Conservation (phyloP, 768 basidiomycete genomes). For the Pleurotus cornucopiae region DNA sequence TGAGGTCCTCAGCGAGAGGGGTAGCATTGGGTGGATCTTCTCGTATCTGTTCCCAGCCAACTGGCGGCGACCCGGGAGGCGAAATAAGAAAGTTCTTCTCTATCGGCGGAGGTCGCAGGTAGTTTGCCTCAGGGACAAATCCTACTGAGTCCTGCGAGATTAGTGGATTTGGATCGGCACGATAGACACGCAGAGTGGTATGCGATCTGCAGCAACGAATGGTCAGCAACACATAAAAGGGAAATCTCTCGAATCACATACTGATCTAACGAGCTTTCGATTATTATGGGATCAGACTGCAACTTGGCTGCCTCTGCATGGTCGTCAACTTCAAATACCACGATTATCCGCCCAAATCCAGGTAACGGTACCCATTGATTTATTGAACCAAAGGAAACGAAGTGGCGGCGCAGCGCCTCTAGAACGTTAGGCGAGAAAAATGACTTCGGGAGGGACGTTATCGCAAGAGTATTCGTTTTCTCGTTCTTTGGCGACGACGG, state of each 20-base stretch:
- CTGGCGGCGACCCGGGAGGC: slow-evolving; percentile 94
- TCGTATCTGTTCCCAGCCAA: slow-evolving; percentile 89
- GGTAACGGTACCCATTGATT: slow-evolving; percentile 87
- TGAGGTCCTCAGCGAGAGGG: slow-evolving; percentile 86
- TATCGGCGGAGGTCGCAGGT: slow-evolving; percentile 70
- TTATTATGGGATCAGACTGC: slow-evolving; percentile 58
- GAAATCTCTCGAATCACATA: slow-evolving; percentile 27
- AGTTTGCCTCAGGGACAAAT: slow-evolving; percentile 39
- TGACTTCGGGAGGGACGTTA: slow-evolving; percentile 69
- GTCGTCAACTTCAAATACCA: slow-evolving; percentile 68
- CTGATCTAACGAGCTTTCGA: slow-evolving; percentile 50
- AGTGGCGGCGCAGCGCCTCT: slow-evolving; percentile 64
- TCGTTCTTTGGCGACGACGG: slow-evolving; percentile 12
- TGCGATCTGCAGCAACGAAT: slow-evolving; percentile 33
- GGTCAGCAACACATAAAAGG: slow-evolving; percentile 10
- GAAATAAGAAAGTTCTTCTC: slow-evolving; percentile 98
- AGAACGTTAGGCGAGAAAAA: slow-evolving; percentile 77
- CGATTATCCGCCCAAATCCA: slow-evolving; percentile 75
- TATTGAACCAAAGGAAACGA: slow-evolving; percentile 74
- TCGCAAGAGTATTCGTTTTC: slow-evolving; percentile 79
- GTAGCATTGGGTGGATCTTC: slow-evolving; percentile 87
- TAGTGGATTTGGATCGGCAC: slow-evolving; percentile 69
- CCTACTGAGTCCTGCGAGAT: slow-evolving; percentile 24
- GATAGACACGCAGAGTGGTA: slow-evolving; percentile 61
- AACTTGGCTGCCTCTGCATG: slow-evolving; percentile 66